These are phyloP conservation scores for Colletotrichum tropicale DNA, from an alignment of 2,329 filamentous ascomycete genomes.

Conservation along the genomic window DNA sequence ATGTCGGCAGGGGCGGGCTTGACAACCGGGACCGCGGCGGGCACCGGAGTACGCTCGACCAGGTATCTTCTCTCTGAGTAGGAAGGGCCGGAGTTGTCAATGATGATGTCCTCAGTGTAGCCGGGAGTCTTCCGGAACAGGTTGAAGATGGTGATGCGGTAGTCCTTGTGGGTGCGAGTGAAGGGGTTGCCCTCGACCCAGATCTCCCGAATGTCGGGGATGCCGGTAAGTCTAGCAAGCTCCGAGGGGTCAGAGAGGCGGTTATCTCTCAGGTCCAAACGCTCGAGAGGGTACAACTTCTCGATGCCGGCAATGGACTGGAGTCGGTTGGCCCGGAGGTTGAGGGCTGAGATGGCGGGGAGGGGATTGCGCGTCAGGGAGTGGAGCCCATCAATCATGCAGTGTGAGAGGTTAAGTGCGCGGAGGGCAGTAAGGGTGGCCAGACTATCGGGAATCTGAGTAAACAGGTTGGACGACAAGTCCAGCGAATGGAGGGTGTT, in stretches of 20 bases:
- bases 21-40: constrained; percentile 77
- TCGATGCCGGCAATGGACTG: constrained; percentile 89
- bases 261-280: constrained; percentile 91
- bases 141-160: constrained; percentile 93
- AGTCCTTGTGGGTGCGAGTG: constrained; percentile 82
- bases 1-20: constrained; percentile 70
- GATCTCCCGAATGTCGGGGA: constrained; percentile 90
- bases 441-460: constrained; percentile 91
- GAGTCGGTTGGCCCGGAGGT: constrained; percentile 87
- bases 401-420: constrained; percentile 91
- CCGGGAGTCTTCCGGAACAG: constrained; percentile 90
- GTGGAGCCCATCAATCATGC: constrained; percentile 95
- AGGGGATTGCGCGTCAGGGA: constrained; percentile 85
- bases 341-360: constrained; percentile 91
- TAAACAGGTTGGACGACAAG: constrained; percentile 89
- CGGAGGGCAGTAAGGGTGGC: constrained; percentile 86
- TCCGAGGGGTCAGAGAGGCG: constrained; percentile 89
- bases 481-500: constrained; percentile 92
- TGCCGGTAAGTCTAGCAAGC: constrained; percentile 84
- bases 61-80: constrained; percentile 86
- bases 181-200: constrained; percentile 95
- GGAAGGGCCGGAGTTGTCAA: constrained; percentile 83
- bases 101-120: constrained; percentile 87
- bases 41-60: constrained; percentile 79
- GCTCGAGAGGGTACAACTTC: constrained; percentile 84